Evolutionary conservation across 2,329 filamentous ascomycete genomes (phyloP).

Genomic region (Talaromyces marneffei): DNA sequence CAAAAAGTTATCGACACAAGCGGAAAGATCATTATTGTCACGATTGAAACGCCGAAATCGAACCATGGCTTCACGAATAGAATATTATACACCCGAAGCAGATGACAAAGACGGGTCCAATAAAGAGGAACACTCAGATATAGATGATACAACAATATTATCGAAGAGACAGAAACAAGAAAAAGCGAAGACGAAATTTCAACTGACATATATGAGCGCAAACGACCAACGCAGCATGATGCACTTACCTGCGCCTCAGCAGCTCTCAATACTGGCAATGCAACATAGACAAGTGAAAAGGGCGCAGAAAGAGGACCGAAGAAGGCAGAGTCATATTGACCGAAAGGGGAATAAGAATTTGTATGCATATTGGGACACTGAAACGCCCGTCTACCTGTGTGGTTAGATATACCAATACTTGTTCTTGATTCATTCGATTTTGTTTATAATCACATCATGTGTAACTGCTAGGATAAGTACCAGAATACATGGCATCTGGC

Average conservation of each 20-base stretch:
- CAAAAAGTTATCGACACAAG: slow-evolving; percentile 3
- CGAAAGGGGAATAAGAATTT: slow-evolving; percentile 13
- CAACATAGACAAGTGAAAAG: slow-evolving; percentile 5
- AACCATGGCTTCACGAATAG: not conserved
- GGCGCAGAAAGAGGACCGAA: slow-evolving; percentile 7
- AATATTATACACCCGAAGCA: not conserved
- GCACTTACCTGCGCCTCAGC: slow-evolving; percentile 7
- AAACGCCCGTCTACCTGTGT: slow-evolving; percentile 10
- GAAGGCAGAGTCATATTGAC: slow-evolving; percentile 4
- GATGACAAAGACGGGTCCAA: not conserved
- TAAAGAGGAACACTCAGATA: not conserved
- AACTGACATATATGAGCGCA: slow-evolving; percentile 2
- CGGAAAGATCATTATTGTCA: slow-evolving; percentile 1
- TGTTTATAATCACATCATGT: not conserved
- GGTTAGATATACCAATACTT: slow-evolving; percentile 10
- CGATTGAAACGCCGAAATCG: not conserved
- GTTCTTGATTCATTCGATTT: no score
- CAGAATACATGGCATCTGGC: no score
- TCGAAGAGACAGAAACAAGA: slow-evolving; percentile 2
- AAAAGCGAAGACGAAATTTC: slow-evolving; percentile 1
- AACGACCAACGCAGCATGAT: slow-evolving; percentile 5
- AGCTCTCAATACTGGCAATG: slow-evolving; percentile 5
- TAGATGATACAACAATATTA: not conserved
- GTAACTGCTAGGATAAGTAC: no score
- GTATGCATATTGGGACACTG: slow-evolving; percentile 13